Evolutionary conservation across 306 rosid genomes (phyloP), one percentile per base, ranked within the genome.

Genomic region (Cucumis melo): DNA sequence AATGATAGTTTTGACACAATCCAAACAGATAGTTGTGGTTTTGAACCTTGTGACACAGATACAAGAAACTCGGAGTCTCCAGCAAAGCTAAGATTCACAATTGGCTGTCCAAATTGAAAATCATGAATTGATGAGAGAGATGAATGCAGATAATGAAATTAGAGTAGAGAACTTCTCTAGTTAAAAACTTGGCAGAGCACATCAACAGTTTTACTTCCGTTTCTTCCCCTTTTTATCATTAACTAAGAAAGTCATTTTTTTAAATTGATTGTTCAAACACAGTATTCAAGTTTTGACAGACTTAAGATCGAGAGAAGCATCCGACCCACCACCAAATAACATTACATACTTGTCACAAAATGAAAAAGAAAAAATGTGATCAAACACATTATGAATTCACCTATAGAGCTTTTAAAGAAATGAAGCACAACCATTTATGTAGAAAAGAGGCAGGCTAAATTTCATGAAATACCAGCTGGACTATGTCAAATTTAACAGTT

Each of bases 1-100:
- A 83, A 80, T 54, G 89, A 83, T 62, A 92, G 81, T 81, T 81
- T 85, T 21, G 93, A 85, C 93, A 88, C 63, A 82, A 80, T 87
- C 96, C 96, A 90, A 59, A 87, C 90, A 78, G 90, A 82, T 8
- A 95, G 84, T 74, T 83, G 97, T 2, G 97, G 96, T 76, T 81
- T 87, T 55, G 88, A 88, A 83, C 96, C 98, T 78, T 38, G 89
- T 46, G 91, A 83, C 67, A 87, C 86, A 59, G 92, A 89, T 51
- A 95, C 76, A 48, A 95, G 96, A 77, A 67, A 82, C 60, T 92
- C 96, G 20, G 97, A 88, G 29, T 90, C 87, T 68, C 98, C 99
- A 83, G 84, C 93, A 88, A 95, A 95, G 55, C 72, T 57, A 20
- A 95, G 87, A 27, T 78, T 87, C 66, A 60, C 84, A 82, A 94